Evolutionary conservation across 1,139 yeast species (phyloP), one percentile per base, ranked within the genome.

Genomic region (Kodamaea suecica): DNA sequence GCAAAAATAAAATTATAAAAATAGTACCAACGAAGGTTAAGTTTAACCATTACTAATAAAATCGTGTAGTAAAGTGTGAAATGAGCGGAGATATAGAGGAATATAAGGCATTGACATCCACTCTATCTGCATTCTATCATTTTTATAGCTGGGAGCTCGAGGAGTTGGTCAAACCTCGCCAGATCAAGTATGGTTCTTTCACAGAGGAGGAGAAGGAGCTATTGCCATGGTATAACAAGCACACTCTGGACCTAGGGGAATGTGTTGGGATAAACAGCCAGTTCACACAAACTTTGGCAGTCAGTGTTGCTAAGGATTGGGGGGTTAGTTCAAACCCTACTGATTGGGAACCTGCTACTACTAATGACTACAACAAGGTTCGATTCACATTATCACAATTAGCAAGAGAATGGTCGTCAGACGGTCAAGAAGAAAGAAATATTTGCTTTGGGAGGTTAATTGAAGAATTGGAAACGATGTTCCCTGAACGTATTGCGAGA

Each of bases 351-450:
- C 55, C 56, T 1, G 66, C 78, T 12, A 55, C 65, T 3, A 43
- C 49, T 11, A 44, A 58, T 4, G 86, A 82, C 41, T 69, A 67
- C 40, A 84, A 79, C 35, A 82, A 83, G 52, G 84, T 82, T 1
- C 55, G 78, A 25, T 68, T 82, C 2, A 66, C 83, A 1, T 53
- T 87, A 40, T 62, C 78, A 27, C 95, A 86, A 49, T 51, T 82
- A 8, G 66, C 73, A 3, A 58, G 95, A 35, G 96, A 87, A 54
- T 87, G 95, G 95, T 73, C 86, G 23, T 53, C 53, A 0, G 82
- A 79, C 19, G 88, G 92, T 0, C 43, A 30, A 1, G 36, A 34
- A 0, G 95, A 86, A 48, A 55, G 95, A 29, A 50, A 53, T 0
- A 44, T 48, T 4, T 60, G 77, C 7, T 76, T 70, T 49, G 70